Conservation (phyloP, 345 rosid genomes). For the Abelmoschus esculentus region DNA sequence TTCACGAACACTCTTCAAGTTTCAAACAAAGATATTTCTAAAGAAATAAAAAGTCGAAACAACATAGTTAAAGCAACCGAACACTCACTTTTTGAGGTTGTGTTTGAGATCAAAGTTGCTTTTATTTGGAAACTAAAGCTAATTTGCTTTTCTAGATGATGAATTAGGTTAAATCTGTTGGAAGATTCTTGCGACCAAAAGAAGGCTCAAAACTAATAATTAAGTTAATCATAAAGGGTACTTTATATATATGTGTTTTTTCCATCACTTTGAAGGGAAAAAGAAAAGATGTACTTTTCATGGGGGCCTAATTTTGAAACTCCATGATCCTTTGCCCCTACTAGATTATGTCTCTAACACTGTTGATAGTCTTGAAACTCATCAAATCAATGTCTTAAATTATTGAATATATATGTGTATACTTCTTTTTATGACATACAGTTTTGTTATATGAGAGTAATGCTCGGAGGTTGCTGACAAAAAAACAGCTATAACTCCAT, state of each 20-base stretch:
- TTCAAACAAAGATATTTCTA: not conserved
- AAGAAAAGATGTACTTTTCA: conserved; percentile 25
- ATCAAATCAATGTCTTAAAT: conserved; percentile 40
- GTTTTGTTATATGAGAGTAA: conserved; percentile 28
- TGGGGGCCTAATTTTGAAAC: conserved; percentile 34
- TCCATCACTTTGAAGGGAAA: conserved; percentile 6
- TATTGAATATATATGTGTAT: conserved; percentile 30
- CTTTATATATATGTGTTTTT: not conserved
- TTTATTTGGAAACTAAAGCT: not conserved
- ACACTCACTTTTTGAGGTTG: not conserved
- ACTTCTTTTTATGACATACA: conserved; percentile 15
- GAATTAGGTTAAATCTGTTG: conserved; percentile 10
- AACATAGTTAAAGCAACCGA: not conserved
- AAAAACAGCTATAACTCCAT: conserved; percentile 28
- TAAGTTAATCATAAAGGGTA: conserved; percentile 9
- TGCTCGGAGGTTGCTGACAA: conserved; percentile 42
- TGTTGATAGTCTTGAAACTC: conserved; percentile 24
- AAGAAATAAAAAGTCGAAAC: not conserved
- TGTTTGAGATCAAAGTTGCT: not conserved
- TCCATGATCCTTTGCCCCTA: conserved; percentile 38
- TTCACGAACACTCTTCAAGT: too few relatives aligned
- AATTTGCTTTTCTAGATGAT: conserved; percentile 11
- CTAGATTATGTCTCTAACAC: conserved; percentile 24
- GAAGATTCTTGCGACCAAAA: conserved; percentile 16
- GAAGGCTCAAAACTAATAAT: conserved; percentile 13